Evolutionary conservation across 1,139 yeast genomes (phyloP), one percentile per base, ranked within the genome.

Genomic region (Geotrichum restrictum): DNA sequence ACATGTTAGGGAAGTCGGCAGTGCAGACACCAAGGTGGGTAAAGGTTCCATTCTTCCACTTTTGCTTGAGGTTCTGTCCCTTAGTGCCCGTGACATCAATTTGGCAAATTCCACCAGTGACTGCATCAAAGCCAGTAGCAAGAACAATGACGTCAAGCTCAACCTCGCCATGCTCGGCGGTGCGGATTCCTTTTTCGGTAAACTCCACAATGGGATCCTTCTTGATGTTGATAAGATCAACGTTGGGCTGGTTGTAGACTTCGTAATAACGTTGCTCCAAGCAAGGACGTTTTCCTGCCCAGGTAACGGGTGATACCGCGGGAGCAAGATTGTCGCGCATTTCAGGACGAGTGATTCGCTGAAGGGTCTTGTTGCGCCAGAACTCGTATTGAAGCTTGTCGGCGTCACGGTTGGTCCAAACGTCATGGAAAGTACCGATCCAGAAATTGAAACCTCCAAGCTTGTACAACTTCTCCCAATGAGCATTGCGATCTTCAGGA

Each of bases 71-170:
- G 21, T 55, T 52, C 41, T 58, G 50, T n/a, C 64, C 64, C 45
- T 57, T 43, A 22, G 50, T 45, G 14, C 68, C 64, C n/a, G 48
- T 51, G 39, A 64, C 45, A 31, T 62, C 60, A 34, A 67, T 60
- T 48, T 61, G 63, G 34, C 58, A 59, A 43, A 64, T 59, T 8
- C 67, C 66, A 14, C 70, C 70, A 36, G 69, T 65, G 42, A 62
- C 58, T 14, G 66, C 62, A 50, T 67, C 70, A 54, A 66, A 67
- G 2, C 69, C 70, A n/a, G 69, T 67, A 11, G 70, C 70, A 36
- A 64, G 57, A 18, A 62, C 56, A 48, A 66, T 57, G 24, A 64
- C 40, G 49, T 66, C 69, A 52, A 66, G 53, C 46, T 66, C 65
- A 45, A 51, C 52, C 31, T 59, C 58, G 11, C 54, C 54, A 18